These are phyloP conservation scores for Aspergillus quadricinctus DNA, from an alignment of 2,329 filamentous ascomycete species.

Conservation along the genomic window DNA sequence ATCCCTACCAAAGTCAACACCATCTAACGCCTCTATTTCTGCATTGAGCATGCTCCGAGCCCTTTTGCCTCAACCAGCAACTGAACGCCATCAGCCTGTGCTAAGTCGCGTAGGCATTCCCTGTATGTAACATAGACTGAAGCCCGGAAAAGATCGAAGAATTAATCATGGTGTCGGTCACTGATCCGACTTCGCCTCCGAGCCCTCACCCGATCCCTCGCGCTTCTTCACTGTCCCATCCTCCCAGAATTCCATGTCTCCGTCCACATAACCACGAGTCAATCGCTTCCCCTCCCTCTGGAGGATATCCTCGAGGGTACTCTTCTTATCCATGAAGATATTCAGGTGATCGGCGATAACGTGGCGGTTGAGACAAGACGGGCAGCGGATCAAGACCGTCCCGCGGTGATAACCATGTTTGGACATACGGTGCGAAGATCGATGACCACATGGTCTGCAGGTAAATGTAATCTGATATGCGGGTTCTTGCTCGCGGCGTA, in stretches of 20 bases:
- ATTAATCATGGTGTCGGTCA: conserved; percentile 1
- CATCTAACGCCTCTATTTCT: not conserved
- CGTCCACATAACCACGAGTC: conserved; percentile 71
- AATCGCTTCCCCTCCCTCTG: conserved; percentile 59
- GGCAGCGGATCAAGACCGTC: conserved; percentile 83
- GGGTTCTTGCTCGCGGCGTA: conserved; percentile 49
- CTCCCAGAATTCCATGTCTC: conserved; percentile 91
- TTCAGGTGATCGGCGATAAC: conserved; percentile 86
- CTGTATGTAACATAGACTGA: not conserved
- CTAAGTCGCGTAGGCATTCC: not conserved
- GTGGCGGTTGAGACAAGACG: conserved; percentile 79
- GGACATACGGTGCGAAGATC: conserved; percentile 79
- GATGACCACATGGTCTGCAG: conserved; percentile 75
- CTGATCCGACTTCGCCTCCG: conserved; percentile 5
- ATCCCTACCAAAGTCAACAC: conserved; percentile 5
- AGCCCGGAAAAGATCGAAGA: not conserved
- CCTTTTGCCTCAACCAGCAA: not conserved
- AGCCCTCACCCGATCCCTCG: not conserved
- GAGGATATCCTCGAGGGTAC: conserved; percentile 42
- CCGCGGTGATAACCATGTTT: conserved; percentile 95
- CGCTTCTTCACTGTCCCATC: conserved; percentile 52
- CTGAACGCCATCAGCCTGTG: not conserved
- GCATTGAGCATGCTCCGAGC: not conserved
- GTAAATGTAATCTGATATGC: conserved; percentile 89
- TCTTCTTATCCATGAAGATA: conserved; percentile 46